A percentile compares a stretch with the other conserved stretches of the same genome.
phyloP scores from a whole-genome alignment of 164 flowering plant species.

The Kalanchoe fedtschenkoi region DNA sequence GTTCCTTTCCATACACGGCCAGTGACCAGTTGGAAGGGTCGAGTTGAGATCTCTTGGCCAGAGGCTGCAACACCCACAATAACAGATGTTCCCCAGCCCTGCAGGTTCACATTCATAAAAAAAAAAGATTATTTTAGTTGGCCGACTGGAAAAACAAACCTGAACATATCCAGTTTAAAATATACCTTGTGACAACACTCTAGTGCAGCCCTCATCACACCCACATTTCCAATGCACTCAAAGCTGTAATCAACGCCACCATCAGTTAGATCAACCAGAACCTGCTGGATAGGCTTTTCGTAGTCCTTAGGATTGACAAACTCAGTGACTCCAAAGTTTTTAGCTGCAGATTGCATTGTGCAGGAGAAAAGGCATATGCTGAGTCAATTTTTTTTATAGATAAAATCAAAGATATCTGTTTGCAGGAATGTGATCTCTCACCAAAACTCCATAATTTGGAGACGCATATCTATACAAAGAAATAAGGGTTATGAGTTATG shows the following conservation, averaged over 20 bases:
- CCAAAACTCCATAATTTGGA: not conserved
- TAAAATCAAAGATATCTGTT: not conserved
- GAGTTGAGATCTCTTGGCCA: constrained; percentile 90
- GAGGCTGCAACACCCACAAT: constrained; percentile 97
- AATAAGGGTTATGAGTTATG: not conserved
- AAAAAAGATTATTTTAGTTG: not conserved
- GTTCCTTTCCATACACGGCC: constrained; percentile 99
- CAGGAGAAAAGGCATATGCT: not conserved
- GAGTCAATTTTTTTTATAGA: not conserved
- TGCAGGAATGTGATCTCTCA: not conserved
- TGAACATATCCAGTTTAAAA: not conserved
- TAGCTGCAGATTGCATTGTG: constrained; percentile 42
- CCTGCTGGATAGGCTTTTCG: constrained; percentile 89
- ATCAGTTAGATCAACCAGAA: constrained; percentile 82
- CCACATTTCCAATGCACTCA: constrained; percentile 95
- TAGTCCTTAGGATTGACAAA: constrained; percentile 24
- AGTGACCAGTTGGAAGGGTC: constrained; percentile 97
- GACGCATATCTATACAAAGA: not conserved
- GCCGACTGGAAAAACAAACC: not conserved
- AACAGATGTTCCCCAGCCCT: constrained; percentile 99
- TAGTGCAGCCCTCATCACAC: constrained; percentile 89
- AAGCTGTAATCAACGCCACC: constrained; percentile 99
- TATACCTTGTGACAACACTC: constrained; percentile 98
- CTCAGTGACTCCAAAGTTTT: constrained; percentile 89
- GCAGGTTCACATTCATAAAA: constrained; percentile 4